A percentile compares a stretch with the other conserved stretches of the same genome.
Conservation (phyloP, 2,329 filamentous ascomycete genomes). For the Microascus cirrosus region DNA sequence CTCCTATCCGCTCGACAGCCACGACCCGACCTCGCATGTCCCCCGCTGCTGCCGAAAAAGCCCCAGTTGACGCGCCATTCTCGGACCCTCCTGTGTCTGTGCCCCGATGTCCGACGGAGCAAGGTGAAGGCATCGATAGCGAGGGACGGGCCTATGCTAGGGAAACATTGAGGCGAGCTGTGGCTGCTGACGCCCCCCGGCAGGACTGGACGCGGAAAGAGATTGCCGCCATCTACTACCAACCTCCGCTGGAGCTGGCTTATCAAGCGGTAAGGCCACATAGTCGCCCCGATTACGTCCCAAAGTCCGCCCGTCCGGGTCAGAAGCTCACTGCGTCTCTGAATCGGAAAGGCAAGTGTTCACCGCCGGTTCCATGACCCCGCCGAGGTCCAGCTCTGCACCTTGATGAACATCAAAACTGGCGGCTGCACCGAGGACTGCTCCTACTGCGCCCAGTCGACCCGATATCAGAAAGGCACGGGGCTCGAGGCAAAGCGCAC, state of each 20-base stretch:
- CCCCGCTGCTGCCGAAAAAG: background rate
- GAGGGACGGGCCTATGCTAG: background rate
- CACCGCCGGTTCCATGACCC: slow-evolving; percentile 82
- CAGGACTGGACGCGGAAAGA: slow-evolving; percentile 74
- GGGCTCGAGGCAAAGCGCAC: slow-evolving; percentile 73
- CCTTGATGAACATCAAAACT: slow-evolving; percentile 93
- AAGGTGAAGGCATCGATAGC: background rate
- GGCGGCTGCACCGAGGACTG: slow-evolving; percentile 89
- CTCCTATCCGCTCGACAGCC: background rate
- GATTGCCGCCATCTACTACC: slow-evolving; percentile 71
- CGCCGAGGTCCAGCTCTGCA: slow-evolving; percentile 79
- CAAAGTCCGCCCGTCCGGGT: background rate
- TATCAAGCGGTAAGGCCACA: slow-evolving; percentile 51
- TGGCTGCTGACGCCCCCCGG: slow-evolving; percentile 49
- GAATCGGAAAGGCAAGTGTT: slow-evolving; percentile 47
- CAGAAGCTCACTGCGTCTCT: no score
- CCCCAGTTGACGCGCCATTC: background rate
- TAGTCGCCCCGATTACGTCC: background rate
- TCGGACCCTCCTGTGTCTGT: background rate
- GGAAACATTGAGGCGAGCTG: slow-evolving; percentile 34
- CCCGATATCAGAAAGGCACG: slow-evolving; percentile 64
- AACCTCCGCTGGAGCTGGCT: slow-evolving; percentile 67
- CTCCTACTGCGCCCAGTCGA: slow-evolving; percentile 85
- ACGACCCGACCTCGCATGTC: background rate
- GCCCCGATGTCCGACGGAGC: no score